Percentiles rank a stretch among this genome's conserved stretches.
These are phyloP conservation scores for Trichosporon ovoides DNA, from an alignment of 1,284 basidiomycete species.

Conservation along the genomic window DNA sequence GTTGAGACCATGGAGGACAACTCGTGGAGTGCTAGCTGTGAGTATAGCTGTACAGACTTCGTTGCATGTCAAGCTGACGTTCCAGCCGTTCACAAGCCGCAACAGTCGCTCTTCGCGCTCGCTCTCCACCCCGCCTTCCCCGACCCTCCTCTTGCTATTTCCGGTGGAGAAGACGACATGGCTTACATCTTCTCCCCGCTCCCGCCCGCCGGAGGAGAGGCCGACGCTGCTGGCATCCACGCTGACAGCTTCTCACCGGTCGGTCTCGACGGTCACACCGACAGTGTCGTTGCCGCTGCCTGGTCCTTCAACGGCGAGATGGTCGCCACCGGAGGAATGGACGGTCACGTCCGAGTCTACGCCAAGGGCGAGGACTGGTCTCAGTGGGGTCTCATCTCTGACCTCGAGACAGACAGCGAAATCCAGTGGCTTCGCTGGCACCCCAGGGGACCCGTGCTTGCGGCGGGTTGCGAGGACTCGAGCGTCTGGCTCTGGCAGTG, in stretches of 20 bases:
- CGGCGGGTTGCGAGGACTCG: constrained; percentile 87
- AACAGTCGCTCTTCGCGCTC: constrained; percentile 73
- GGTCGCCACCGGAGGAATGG: constrained; percentile 94
- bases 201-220: constrained; percentile 19
- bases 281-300: constrained; percentile 74
- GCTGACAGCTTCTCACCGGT: constrained; percentile 72
- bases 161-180: constrained; percentile 91
- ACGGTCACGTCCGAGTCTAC: constrained; percentile 90
- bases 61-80: constrained; percentile 1
- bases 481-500: constrained; percentile 98
- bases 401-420: constrained; percentile 89
- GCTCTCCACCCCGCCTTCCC: constrained; percentile 68
- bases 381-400: constrained; percentile 87
- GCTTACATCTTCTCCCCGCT: constrained; percentile 72
- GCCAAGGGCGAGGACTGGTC: constrained; percentile 66
- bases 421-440: constrained; percentile 96
- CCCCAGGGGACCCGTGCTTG: constrained; percentile 80
- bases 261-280: constrained; percentile 82
- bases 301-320: constrained; percentile 87
- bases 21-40: constrained; percentile 23
- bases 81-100: constrained; percentile 43
- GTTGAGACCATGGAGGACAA: constrained; percentile 30
- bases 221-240: constrained; percentile 16
- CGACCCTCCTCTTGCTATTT: constrained; percentile 73
- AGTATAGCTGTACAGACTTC: constrained; percentile 7